Evolutionary conservation across 2,329 filamentous ascomycete genomes (phyloP).

Genomic region (Ceratocystis lukuohia): DNA sequence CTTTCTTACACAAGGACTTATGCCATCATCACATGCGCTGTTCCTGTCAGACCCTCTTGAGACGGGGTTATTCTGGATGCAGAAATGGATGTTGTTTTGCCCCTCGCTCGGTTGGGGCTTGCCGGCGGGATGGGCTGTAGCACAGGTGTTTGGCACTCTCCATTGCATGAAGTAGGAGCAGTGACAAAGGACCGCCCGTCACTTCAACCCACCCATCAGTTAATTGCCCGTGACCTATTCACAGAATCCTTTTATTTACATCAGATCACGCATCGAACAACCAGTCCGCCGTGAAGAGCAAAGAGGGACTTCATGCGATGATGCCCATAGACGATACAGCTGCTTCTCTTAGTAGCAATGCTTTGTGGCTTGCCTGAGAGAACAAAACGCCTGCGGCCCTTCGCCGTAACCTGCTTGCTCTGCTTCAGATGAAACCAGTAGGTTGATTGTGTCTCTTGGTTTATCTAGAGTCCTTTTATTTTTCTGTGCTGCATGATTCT

Average conservation of each 20-base stretch:
- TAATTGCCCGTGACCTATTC: background rate
- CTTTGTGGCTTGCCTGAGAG: no score
- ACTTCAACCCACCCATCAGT: background rate
- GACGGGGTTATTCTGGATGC: background rate
- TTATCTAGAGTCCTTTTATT: background rate
- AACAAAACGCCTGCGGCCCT: background rate
- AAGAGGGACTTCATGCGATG: no score
- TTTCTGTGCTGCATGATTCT: background rate
- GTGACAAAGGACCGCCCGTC: background rate
- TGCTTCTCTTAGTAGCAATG: no score
- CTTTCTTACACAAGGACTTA: background rate
- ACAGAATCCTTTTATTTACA: no score
- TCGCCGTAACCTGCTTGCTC: background rate
- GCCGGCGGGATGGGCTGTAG: background rate
- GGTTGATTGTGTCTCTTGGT: background rate
- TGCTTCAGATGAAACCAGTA: background rate
- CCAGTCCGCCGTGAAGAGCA: no score
- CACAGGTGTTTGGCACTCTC: background rate
- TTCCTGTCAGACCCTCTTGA: background rate
- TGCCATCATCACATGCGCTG: background rate
- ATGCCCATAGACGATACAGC: no score
- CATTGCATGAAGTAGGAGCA: background rate
- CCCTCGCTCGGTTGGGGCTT: background rate
- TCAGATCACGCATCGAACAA: no score
- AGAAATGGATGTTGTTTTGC: background rate